These are phyloP conservation scores for Avena insularis DNA, from an alignment of 176 grass and related monocot species.

Conservation along the genomic window DNA sequence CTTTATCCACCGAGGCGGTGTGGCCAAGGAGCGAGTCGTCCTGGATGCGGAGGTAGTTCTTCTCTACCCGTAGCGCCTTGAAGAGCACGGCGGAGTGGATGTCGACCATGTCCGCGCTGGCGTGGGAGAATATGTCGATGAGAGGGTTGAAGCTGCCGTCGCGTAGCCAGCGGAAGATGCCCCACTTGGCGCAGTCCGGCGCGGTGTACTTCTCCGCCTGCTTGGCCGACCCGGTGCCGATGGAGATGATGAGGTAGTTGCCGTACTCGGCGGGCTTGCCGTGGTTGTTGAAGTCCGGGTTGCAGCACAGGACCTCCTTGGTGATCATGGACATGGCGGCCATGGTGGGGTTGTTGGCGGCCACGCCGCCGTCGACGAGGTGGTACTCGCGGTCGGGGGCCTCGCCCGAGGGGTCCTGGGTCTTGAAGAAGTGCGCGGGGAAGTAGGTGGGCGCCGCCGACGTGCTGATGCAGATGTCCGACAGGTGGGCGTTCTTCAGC, in stretches of 20 bases:
- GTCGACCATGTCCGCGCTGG: slow-evolving; percentile 70
- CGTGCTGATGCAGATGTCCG: slow-evolving; percentile 81
- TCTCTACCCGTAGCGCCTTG: neutral
- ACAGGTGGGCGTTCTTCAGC: slow-evolving; percentile 61
- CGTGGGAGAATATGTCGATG: slow-evolving; percentile 69
- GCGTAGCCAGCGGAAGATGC: slow-evolving; percentile 52
- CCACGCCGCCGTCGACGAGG: slow-evolving; percentile 68
- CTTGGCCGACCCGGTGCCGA: slow-evolving; percentile 57
- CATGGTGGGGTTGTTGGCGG: slow-evolving; percentile 72
- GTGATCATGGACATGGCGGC: slow-evolving; percentile 47
- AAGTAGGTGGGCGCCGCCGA: slow-evolving; percentile 71
- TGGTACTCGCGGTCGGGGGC: slow-evolving; percentile 30
- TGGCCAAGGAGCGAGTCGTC: slow-evolving; percentile 50
- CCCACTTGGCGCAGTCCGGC: slow-evolving; percentile 50
- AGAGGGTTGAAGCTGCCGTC: slow-evolving; percentile 50
- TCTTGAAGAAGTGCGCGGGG: slow-evolving; percentile 57
- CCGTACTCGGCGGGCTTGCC: slow-evolving; percentile 44
- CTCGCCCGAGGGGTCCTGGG: neutral
- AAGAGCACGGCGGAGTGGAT: neutral
- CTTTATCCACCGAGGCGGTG: slow-evolving; percentile 59
- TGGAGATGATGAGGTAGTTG: slow-evolving; percentile 62
- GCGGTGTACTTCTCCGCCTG: slow-evolving; percentile 48
- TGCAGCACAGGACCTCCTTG: slow-evolving; percentile 49
- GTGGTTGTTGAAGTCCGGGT: slow-evolving; percentile 47
- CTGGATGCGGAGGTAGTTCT: slow-evolving; percentile 77